Base-by-base conservation (phyloP, 2,329 filamentous ascomycete species). In the Rhytidhysteron rufulum region DNA sequence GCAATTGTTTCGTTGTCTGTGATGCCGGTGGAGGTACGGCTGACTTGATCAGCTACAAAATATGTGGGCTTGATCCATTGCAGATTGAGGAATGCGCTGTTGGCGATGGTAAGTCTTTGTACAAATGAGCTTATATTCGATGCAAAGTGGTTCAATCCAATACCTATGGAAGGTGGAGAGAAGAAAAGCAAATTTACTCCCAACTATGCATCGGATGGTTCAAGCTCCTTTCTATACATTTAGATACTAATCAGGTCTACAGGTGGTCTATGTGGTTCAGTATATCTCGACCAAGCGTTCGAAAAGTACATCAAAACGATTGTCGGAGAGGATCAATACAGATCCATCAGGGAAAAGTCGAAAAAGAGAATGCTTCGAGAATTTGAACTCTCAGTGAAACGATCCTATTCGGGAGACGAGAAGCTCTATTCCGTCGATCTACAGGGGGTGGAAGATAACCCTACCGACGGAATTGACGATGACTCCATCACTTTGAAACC, bases 401-500 rank as follows among this genome's bases (percentile, higher is more conserved):
- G 39, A 31, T 37, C 22, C 19, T 41, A 37, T 31, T 7, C 39
- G 16, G 33, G 39, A 6, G 39, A 41, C 16, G 18, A 37, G 10
- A 17, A 41, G 31, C 11, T 6, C 18, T 45, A 37, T 18, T 45
- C 47, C 11, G 42, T 49, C 11, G 44, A 47, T 21, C 35, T 49
- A 22, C 39, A 20, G 39, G 47, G 45, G 9, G 47, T 49, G 11
- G 34, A 47, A 21, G 45, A 49, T 33, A 43, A 49, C 32, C 42
- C 45, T 5, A 27, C 38, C 8, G 39, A 47, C n/a, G 41, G 44
- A 4, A 44, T 49, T 31, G 32, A 42, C 11, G 46, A 49, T 33
- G 44, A 49, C 16, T 47, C 46, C 8, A 49, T 49, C 15, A 33
- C 21, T 6, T 16, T 49, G 19, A 40, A 45, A 22, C 38, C 38